Conservation (phyloP, 2,329 filamentous ascomycete species). For the Phyllosticta paracitricarpa region DNA sequence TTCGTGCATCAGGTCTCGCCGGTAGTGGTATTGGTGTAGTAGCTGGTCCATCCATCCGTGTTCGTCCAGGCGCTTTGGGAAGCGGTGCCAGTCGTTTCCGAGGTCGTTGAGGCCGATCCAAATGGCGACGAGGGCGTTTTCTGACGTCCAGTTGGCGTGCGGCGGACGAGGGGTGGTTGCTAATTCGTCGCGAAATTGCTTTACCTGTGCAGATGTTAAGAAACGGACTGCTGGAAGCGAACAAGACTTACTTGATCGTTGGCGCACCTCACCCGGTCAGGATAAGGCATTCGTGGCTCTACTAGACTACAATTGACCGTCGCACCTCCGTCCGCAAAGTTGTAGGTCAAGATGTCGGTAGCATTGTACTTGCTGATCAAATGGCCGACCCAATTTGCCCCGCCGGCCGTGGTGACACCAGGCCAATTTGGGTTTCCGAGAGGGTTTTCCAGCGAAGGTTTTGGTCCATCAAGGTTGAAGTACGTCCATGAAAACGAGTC, state of each 20-base stretch:
- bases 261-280: not conserved
- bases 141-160: slow-evolving; percentile 14
- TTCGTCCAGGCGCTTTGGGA: not conserved
- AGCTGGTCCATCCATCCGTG: not conserved
- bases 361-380: slow-evolving; percentile 14
- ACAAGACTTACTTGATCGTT: not conserved
- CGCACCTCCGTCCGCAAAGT: slow-evolving; percentile 17
- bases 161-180: not conserved
- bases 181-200: slow-evolving; percentile 14
- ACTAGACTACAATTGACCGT: slow-evolving; percentile 16
- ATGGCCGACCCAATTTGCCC: slow-evolving; percentile 16
- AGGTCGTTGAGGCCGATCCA: slow-evolving; percentile 19
- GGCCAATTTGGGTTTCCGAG: slow-evolving; percentile 16
- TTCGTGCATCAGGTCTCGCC: slow-evolving; percentile 18
- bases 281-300: slow-evolving; percentile 7
- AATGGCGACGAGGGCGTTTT: slow-evolving; percentile 13
- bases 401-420: slow-evolving; percentile 14
- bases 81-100: slow-evolving; percentile 11
- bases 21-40: not conserved
- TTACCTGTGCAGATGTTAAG: slow-evolving; percentile 9
- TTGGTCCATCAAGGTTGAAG: slow-evolving; percentile 13
- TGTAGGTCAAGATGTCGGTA: slow-evolving; percentile 12
- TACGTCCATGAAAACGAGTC: slow-evolving; percentile 16
- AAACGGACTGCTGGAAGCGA: not conserved
- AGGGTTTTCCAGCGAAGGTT: slow-evolving; percentile 15